A percentile compares a stretch with the other conserved stretches of the same genome.
phyloP scores from a whole-genome alignment of 1,284 basidiomycete genomes.

The Marasmius oreades region DNA sequence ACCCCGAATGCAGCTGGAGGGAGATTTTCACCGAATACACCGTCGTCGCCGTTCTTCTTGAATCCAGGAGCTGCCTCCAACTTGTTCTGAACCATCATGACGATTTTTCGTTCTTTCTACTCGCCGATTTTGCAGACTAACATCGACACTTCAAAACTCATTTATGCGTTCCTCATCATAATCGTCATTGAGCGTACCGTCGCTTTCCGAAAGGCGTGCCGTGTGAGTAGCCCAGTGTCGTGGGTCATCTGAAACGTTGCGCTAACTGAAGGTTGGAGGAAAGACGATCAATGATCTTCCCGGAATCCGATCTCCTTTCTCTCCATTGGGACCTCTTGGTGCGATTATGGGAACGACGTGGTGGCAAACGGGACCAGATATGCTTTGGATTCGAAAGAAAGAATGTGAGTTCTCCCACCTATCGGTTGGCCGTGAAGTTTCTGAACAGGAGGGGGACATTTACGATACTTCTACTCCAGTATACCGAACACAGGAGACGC shows the following conservation, averaged over 20 bases:
- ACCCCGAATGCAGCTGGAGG: too few species aligned
- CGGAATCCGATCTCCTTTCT: constrained; percentile 23
- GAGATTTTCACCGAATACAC: too few species aligned
- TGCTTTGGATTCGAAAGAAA: constrained; percentile 13
- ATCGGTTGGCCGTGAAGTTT: background rate
- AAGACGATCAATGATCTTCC: constrained; percentile 20
- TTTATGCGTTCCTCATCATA: background rate
- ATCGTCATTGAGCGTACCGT: background rate
- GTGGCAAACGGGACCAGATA: constrained; percentile 13
- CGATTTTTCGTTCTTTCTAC: background rate
- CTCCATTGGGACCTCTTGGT: constrained; percentile 21
- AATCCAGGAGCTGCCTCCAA: too few species aligned
- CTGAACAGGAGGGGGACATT: background rate
- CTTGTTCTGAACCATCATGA: too few species aligned
- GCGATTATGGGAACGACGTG: constrained; percentile 20
- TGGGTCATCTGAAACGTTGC: too few species aligned
- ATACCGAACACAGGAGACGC: constrained; percentile 9
- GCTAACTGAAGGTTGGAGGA: too few species aligned
- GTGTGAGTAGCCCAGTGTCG: too few species aligned
- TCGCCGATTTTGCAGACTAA: background rate
- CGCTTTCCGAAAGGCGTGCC: background rate
- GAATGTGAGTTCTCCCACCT: constrained; percentile 1
- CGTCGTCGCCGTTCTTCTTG: too few species aligned
- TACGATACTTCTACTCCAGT: background rate
- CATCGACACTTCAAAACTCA: background rate